Evolutionary conservation across 148 eudicot species (phyloP).

Genomic region (Camellia sinensis): DNA sequence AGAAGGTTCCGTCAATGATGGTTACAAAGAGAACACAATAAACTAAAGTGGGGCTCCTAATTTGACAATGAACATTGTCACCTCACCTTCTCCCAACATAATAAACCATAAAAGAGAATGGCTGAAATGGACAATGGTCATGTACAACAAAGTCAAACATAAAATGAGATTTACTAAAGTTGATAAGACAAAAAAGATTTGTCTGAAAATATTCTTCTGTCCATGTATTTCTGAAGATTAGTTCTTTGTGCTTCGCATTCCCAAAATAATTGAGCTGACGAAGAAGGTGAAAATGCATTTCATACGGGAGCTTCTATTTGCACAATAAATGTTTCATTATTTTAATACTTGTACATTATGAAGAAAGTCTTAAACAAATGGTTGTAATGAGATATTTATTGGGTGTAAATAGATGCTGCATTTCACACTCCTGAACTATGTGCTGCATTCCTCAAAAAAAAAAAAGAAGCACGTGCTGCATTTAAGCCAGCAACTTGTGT

Average conservation of each 20-base stretch:
- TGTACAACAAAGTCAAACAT: not conserved
- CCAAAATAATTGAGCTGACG: not conserved
- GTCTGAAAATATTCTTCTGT: not conserved
- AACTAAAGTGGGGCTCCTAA: not conserved
- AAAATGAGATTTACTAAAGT: not conserved
- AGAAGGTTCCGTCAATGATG: not conserved
- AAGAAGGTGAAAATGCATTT: not conserved
- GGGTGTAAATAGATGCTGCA: no score
- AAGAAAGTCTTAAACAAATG: no score
- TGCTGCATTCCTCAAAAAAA: no score
- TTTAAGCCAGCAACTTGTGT: not conserved
- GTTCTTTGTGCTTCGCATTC: constrained; percentile 1
- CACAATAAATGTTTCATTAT: no score
- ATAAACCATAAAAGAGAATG: not conserved
- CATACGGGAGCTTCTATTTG: not conserved
- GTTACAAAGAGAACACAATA: no score
- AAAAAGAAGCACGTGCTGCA: not conserved
- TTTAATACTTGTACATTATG: no score
- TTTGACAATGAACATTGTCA: not conserved
- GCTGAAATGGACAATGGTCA: not conserved
- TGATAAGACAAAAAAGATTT: not conserved
- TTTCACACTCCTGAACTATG: no score
- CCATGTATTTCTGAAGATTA: not conserved
- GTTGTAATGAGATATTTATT: no score
- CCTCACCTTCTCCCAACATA: not conserved